phyloP scores from a whole-genome alignment of 2,329 filamentous ascomycete genomes.

The Orbilia brochopaga region DNA sequence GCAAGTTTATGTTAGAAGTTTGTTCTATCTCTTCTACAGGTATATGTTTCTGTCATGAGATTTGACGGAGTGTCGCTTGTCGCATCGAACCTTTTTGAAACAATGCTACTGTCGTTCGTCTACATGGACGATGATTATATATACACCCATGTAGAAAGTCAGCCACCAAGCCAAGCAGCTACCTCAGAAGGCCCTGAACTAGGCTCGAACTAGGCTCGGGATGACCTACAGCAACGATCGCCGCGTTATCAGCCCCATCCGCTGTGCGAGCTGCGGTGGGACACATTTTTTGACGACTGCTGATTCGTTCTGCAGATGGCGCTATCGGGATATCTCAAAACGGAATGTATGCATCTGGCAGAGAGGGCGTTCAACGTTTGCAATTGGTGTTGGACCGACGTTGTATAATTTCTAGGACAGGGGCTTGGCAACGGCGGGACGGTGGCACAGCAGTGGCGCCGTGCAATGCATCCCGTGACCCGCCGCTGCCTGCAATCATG shows the following conservation, averaged over 20 bases:
- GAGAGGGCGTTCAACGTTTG: neutral
- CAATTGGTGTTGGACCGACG: slow-evolving; percentile 20
- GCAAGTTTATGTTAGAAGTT: neutral
- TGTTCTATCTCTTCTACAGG: neutral
- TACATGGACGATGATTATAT: slow-evolving; percentile 56
- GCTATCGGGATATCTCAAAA: too few relatives aligned
- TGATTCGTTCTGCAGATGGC: neutral
- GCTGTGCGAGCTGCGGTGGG: neutral
- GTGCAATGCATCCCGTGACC: neutral
- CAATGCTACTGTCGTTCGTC: slow-evolving; percentile 91
- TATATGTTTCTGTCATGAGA: neutral
- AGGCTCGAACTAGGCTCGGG: too few relatives aligned
- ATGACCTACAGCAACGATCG: slow-evolving; percentile 34
- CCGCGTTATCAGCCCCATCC: neutral
- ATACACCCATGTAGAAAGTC: too few relatives aligned
- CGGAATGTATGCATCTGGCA: neutral
- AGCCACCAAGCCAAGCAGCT: neutral
- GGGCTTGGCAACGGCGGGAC: neutral
- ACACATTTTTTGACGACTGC: neutral
- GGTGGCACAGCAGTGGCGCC: neutral
- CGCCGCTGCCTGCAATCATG: neutral
- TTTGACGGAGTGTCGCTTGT: too few relatives aligned
- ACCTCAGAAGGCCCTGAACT: neutral
- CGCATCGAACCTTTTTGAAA: slow-evolving; percentile 81
- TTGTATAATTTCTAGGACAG: neutral